phyloP scores from a whole-genome alignment of 371 early-diverging fungal species.

The Mucor indicus region DNA sequence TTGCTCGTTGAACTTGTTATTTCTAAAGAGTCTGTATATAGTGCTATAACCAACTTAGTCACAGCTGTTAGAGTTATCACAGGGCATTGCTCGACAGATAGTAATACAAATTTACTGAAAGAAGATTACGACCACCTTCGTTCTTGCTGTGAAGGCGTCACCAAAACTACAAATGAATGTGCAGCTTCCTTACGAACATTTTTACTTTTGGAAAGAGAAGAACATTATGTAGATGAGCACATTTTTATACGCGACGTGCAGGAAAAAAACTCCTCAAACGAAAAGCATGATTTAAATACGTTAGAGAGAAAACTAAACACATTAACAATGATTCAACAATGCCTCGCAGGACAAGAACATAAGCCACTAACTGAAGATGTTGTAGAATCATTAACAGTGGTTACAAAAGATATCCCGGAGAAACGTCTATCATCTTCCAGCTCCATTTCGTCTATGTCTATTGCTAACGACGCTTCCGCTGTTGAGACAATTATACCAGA shows the following conservation, averaged over 20 bases:
- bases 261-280: conserved; percentile 20
- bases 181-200: conserved; percentile 29
- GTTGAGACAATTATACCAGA: conserved; percentile 1
- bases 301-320: too few relatives aligned
- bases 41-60: conserved; percentile 45
- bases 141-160: conserved; percentile 34
- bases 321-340: too few relatives aligned
- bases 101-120: too few relatives aligned
- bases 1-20: conserved; percentile 38
- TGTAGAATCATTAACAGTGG: too few relatives aligned
- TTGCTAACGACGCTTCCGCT: too few relatives aligned
- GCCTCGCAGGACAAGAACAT: too few relatives aligned
- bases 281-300: too few relatives aligned
- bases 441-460: too few relatives aligned
- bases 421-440: too few relatives aligned
- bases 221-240: conserved; percentile 11
- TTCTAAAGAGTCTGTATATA: conserved; percentile 47
- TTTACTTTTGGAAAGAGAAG: conserved; percentile 5
- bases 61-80: conserved; percentile 40
- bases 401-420: too few relatives aligned
- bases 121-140: conserved; percentile 25
- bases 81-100: too few relatives aligned
- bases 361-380: too few relatives aligned
- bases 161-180: conserved; percentile 32
- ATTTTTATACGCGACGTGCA: conserved; percentile 14